These are phyloP conservation scores for Fusarium sp. DNA, from an alignment of 2,329 filamentous ascomycete genomes.

Conservation along the genomic window DNA sequence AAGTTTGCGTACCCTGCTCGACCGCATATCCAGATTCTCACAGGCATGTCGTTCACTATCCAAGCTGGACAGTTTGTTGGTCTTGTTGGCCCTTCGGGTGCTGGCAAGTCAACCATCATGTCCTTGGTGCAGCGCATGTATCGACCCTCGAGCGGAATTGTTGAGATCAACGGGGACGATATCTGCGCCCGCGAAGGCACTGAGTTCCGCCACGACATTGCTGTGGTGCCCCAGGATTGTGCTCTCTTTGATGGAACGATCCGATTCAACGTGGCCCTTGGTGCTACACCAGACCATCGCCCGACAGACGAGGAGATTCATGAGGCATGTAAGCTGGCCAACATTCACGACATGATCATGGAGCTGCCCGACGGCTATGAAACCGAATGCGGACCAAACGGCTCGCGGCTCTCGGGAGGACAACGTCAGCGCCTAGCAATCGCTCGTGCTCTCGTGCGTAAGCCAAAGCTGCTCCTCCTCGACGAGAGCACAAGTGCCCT, in stretches of 20 bases:
- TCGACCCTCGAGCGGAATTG: conserved; percentile 51
- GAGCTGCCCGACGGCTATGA: conserved; percentile 73
- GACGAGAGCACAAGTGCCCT: conserved; percentile 86
- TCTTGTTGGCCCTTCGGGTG: conserved; percentile 72
- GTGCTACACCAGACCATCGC: conserved; percentile 63
- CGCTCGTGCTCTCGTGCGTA: conserved; percentile 77
- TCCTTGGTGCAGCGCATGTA: conserved; percentile 64
- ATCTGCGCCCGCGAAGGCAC: conserved; percentile 55
- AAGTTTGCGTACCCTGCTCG: conserved; percentile 74
- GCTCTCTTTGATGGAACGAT: conserved; percentile 68
- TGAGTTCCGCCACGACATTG: conserved; percentile 62
- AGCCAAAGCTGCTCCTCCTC: conserved; percentile 78
- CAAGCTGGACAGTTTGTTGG: conserved; percentile 70
- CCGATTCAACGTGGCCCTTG: conserved; percentile 66
- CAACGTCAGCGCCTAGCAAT: conserved; percentile 84
- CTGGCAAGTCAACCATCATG: conserved; percentile 75
- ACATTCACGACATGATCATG: conserved; percentile 76
- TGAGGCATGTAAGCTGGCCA: conserved; percentile 73
- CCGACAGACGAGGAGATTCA: conserved; percentile 71
- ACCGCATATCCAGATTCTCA: conserved; percentile 66
- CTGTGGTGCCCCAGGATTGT: conserved; percentile 67
- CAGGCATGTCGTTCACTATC: conserved; percentile 66
- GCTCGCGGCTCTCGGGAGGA: conserved; percentile 79
- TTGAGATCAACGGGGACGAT: conserved; percentile 59
- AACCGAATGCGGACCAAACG: conserved; percentile 76